Evolutionary conservation across 371 early-diverging fungal genomes (phyloP), one percentile per base, ranked within the genome.

Genomic region (Gilbertella persicaria): DNA sequence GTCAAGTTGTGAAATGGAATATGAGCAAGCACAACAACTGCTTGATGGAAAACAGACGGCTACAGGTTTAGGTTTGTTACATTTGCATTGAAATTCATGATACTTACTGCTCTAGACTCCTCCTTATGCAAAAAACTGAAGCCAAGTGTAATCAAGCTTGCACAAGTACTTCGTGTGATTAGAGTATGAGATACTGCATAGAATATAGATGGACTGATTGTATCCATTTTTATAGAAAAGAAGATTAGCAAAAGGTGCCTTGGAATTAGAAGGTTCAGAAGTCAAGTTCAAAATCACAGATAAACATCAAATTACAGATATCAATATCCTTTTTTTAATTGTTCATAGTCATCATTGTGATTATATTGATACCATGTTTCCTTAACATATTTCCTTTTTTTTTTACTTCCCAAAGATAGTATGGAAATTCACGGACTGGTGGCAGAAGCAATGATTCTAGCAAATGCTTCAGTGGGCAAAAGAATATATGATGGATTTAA

Each of bases 381-480:
- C 63, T 70, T 66, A 54, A 69, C 66, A 17, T 29, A 35, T 43
- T 10, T 38, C n/a, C 52, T n/a, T 3, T 42, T 28, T 55, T 14
- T 36, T 60, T 58, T 60, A 74, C 73, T 89, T 23, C 86, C 93
- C 2, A 94, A 95, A 58, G 75, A 84, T 48, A 73, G 88, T 13
- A 80, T 90, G 65, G 95, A 95, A 55, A 92, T 97, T 13, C 95
- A 98, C 71, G 88, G 88, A 6, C 75, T 99, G 9, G 94, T 99
- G 21, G 99, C 99, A 59, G 99, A 99, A 73, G 96, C 98, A 52
- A 99, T 99, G 99, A 85, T 99, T 57, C 79, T 99, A 53, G 99
- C 99, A 17, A 99, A 99, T 70, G 83, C 90, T 1, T 85, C 86
- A 6, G 98, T 99, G 2, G 99, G 98, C 4, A 83, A 87, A 44